Evolutionary conservation across 306 rosid species (phyloP).

Genomic region (Myrica gale): DNA sequence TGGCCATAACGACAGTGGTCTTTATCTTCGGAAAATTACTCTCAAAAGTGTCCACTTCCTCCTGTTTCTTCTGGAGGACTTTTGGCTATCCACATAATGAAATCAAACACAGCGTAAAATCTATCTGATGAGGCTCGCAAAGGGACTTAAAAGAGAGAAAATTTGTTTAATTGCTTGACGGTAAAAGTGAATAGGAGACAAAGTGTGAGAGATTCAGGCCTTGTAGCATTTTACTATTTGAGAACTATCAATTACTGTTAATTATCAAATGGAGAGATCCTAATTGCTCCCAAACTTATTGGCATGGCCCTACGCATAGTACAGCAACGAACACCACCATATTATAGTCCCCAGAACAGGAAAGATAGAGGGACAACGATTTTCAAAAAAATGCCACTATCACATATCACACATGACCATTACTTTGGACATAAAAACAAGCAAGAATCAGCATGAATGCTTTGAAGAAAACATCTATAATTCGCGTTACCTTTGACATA

Average conservation of each 20-base stretch:
- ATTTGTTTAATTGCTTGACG: neutral
- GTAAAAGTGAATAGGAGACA: conserved; percentile 19
- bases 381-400: neutral
- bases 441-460: neutral
- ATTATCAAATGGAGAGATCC: neutral
- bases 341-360: conserved; percentile 5
- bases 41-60: conserved; percentile 36
- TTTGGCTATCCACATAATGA: conserved; percentile 25
- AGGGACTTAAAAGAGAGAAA: conserved; percentile 24
- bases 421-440: conserved; percentile 13
- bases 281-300: conserved; percentile 4
- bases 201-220: conserved; percentile 19
- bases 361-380: neutral
- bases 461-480: neutral
- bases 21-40: conserved; percentile 27
- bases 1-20: conserved; percentile 23
- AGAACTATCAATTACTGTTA: conserved; percentile 3
- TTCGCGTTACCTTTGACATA: conserved; percentile 49
- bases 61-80: conserved; percentile 35
- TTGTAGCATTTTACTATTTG: neutral
- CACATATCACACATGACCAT: neutral
- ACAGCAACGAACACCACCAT: conserved; percentile 10
- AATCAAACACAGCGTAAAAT: conserved; percentile 14
- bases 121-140: conserved; percentile 18
- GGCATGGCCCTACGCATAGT: conserved; percentile 2